Conservation (phyloP, 352 stramenopile genomes). For the Globisporangium spiculum region DNA sequence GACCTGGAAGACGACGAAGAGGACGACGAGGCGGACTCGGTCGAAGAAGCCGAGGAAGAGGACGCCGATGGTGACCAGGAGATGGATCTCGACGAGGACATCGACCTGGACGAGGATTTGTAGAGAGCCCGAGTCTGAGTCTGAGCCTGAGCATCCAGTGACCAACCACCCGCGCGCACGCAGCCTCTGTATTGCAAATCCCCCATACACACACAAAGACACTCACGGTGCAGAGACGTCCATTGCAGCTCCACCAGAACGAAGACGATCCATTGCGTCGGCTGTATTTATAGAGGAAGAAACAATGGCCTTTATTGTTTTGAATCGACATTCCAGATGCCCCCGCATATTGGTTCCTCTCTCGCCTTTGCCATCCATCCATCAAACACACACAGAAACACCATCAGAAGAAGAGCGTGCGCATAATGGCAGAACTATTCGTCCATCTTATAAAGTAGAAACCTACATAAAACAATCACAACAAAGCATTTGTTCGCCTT, state of each 20-base stretch:
- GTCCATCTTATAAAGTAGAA: neutral
- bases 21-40: slow-evolving; percentile 42
- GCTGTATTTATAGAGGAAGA: slow-evolving; percentile 74
- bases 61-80: slow-evolving; percentile 65
- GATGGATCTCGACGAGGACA: slow-evolving; percentile 74
- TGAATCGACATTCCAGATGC: slow-evolving; percentile 3
- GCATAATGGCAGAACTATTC: neutral
- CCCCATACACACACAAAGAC: neutral
- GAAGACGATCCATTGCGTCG: slow-evolving; percentile 22
- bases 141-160: neutral
- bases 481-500: neutral
- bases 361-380: neutral
- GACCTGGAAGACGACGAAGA: slow-evolving; percentile 66
- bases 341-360: neutral
- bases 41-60: slow-evolving; percentile 64
- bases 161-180: neutral
- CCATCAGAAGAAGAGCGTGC: neutral
- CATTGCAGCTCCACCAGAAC: slow-evolving; percentile 1
- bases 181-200: neutral
- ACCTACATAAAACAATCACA: neutral
- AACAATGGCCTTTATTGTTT: neutral
- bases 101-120: slow-evolving; percentile 63
- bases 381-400: neutral
- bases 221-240: neutral
- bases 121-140: slow-evolving; percentile 13